Percentiles rank a stretch among this genome's conserved stretches.
Conservation (phyloP, 2,329 filamentous ascomycete genomes). For the Celoporthe dispersa region DNA sequence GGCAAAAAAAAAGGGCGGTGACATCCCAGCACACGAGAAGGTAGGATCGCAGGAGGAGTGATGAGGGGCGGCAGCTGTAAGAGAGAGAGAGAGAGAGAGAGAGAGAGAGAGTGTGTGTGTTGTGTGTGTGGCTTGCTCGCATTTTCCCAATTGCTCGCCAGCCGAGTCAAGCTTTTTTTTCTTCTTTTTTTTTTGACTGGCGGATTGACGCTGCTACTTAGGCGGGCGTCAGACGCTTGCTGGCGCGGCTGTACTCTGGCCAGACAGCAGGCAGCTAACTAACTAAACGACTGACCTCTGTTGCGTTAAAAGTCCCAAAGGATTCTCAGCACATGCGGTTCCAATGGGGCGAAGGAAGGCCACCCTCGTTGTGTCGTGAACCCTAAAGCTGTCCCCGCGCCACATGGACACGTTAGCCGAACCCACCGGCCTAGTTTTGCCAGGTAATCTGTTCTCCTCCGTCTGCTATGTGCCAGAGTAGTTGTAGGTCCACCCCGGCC, state of each 20-base stretch:
- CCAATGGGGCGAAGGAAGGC: slow-evolving; percentile 12
- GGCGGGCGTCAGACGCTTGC: slow-evolving; percentile 28
- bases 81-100: no score
- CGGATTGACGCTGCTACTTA: slow-evolving; percentile 20
- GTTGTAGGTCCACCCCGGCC: neutral
- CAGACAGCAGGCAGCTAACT: neutral
- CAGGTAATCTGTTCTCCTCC: neutral
- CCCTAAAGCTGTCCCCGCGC: neutral
- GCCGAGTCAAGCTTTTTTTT: neutral
- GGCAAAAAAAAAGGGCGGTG: slow-evolving; percentile 13
- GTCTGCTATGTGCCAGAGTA: neutral
- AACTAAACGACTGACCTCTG: no score
- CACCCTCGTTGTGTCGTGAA: neutral
- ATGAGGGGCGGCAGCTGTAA: slow-evolving; percentile 5
- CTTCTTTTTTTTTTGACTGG: neutral
- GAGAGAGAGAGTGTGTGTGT: no score
- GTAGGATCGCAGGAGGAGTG: slow-evolving; percentile 10
- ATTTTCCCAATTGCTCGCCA: neutral
- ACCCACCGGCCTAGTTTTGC: neutral
- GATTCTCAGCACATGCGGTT: slow-evolving; percentile 11
- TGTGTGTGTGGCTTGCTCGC: neutral
- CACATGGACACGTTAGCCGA: slow-evolving; percentile 5
- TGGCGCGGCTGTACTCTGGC: slow-evolving; percentile 13
- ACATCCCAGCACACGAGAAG: neutral
- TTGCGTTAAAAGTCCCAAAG: neutral